phyloP scores from a whole-genome alignment of 2,329 filamentous ascomycete species.

The Botrytis elliptica region DNA sequence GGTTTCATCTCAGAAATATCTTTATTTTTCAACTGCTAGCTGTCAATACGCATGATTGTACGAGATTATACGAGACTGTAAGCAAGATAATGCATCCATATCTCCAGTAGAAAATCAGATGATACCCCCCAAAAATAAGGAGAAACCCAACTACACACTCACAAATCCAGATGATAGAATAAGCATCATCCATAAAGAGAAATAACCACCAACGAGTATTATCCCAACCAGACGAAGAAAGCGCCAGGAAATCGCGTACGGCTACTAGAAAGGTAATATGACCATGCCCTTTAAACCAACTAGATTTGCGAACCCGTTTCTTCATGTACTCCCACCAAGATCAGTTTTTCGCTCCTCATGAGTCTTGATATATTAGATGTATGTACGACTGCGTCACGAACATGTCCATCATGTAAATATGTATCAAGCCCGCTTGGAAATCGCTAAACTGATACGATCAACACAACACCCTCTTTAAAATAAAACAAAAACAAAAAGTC shows the following conservation, averaged over 20 bases:
- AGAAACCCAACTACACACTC: not conserved
- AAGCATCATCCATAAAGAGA: not conserved
- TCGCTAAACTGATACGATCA: not conserved
- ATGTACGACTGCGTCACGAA: not conserved
- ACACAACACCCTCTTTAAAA: not conserved
- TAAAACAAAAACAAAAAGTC: not conserved
- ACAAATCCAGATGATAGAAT: not conserved
- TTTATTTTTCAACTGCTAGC: not conserved
- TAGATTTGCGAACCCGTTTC: not conserved
- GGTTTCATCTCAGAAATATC: not conserved
- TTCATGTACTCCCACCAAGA: not conserved
- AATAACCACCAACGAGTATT: not conserved
- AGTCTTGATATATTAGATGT: rapidly evolving
- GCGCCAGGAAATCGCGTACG: not conserved
- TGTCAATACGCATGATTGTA: not conserved
- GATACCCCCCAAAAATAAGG: not conserved
- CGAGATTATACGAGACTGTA: not conserved
- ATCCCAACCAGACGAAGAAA: not conserved
- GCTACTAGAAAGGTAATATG: not conserved
- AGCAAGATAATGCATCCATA: not conserved
- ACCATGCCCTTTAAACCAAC: not conserved
- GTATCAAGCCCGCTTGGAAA: not conserved
- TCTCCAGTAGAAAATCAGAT: not conserved
- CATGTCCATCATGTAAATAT: not conserved
- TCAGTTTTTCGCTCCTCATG: not conserved